These are phyloP conservation scores for Colletotrichum godetiae DNA, from an alignment of 2,329 filamentous ascomycete genomes.

Conservation along the genomic window DNA sequence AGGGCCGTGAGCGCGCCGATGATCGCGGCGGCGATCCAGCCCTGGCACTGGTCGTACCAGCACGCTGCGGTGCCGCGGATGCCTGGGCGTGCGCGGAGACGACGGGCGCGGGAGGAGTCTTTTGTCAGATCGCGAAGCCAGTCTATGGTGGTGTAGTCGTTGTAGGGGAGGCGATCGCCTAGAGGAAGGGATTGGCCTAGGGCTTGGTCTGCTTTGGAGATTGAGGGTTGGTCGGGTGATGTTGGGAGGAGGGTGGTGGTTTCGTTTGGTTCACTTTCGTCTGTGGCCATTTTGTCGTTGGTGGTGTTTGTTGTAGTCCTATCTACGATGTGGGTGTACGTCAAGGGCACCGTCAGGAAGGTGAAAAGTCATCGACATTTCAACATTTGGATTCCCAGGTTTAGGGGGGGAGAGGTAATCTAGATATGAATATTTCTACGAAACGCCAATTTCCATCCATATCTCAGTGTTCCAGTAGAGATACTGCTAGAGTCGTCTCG, in stretches of 20 bases:
- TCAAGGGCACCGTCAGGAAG: neutral
- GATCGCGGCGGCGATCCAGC: constrained; percentile 65
- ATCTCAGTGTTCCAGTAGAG: neutral
- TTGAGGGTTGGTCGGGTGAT: neutral
- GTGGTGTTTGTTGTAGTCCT: neutral
- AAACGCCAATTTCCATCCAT: neutral
- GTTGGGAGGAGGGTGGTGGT: constrained; percentile 2
- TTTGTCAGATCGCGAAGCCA: constrained; percentile 72
- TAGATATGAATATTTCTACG: neutral
- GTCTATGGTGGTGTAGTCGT: constrained; percentile 71
- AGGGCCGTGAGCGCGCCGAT: constrained; percentile 66
- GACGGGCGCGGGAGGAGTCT: constrained; percentile 55
- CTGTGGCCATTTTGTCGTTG: constrained; percentile 1
- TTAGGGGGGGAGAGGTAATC: neutral
- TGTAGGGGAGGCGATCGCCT: constrained; percentile 68
- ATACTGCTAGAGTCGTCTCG: neutral
- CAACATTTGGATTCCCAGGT: neutral
- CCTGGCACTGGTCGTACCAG: constrained; percentile 61
- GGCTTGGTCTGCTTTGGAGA: constrained; percentile 21
- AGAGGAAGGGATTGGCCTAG: constrained; percentile 38
- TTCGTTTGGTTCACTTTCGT: constrained; percentile 3
- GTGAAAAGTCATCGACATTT: neutral
- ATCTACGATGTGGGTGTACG: neutral
- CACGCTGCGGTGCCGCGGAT: constrained; percentile 46
- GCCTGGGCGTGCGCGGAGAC: constrained; percentile 39